These are phyloP conservation scores for Colletotrichum graminicola DNA, from an alignment of 2,329 filamentous ascomycete species.

Conservation along the genomic window DNA sequence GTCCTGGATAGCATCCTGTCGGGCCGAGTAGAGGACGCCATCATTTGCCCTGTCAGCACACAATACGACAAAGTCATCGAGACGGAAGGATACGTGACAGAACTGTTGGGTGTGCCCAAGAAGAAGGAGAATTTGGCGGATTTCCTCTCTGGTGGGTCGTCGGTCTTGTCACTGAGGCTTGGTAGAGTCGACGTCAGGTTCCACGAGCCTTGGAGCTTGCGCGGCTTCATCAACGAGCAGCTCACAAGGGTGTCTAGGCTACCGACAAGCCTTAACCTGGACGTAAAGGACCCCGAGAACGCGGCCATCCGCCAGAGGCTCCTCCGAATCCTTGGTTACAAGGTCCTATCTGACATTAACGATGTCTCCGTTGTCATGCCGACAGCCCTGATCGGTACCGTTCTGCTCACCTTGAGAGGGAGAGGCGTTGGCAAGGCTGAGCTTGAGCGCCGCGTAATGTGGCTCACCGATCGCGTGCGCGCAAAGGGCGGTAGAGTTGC, in stretches of 20 bases:
- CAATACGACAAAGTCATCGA: conserved; percentile 99
- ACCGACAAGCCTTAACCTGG: conserved; percentile 60
- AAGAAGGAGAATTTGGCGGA: conserved; percentile 93
- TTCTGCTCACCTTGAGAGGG: conserved; percentile 89
- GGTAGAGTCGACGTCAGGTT: conserved; percentile 96
- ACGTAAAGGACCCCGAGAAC: conserved; percentile 61
- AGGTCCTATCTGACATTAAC: conserved; percentile 94
- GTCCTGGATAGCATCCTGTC: conserved; percentile 91
- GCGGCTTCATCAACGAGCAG: conserved; percentile 84
- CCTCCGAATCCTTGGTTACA: conserved; percentile 89
- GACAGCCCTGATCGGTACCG: conserved; percentile 93
- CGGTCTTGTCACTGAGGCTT: conserved; percentile 87
- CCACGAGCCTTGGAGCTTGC: conserved; percentile 94
- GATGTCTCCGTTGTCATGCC: conserved; percentile 98
- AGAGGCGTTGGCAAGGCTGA: conserved; percentile 91
- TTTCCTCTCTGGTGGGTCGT: conserved; percentile 87
- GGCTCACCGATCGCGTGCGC: conserved; percentile 85
- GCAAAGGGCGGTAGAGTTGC: conserved; percentile 93
- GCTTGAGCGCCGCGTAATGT: conserved; percentile 87
- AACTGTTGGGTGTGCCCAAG: conserved; percentile 93
- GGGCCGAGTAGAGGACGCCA: conserved; percentile 87
- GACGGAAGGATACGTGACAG: conserved; percentile 95
- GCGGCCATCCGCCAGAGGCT: conserved; percentile 75
- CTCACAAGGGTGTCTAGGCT: conserved; percentile 68
- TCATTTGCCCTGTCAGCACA: conserved; percentile 95